A percentile compares a stretch with the other conserved stretches of the same genome.
These are phyloP conservation scores for Pythium volutum DNA, from an alignment of 352 stramenopile genomes.

Conservation along the genomic window DNA sequence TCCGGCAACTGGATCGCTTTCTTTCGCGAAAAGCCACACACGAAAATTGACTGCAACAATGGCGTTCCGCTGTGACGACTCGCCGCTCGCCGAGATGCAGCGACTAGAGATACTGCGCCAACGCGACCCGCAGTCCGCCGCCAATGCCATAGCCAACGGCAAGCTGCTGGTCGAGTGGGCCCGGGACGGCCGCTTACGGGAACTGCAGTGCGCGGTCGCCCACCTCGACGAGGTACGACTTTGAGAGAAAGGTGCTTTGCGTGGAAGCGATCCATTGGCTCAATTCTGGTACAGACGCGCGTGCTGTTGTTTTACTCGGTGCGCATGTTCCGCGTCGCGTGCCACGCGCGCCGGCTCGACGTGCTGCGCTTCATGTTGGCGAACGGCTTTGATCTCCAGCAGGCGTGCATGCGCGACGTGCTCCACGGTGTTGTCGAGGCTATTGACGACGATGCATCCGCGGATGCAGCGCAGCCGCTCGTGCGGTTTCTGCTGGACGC, in stretches of 20 bases:
- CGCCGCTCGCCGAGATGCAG: conserved; percentile 59
- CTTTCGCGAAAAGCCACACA: background rate
- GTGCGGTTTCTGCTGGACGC: conserved; percentile 59
- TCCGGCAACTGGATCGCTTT: background rate
- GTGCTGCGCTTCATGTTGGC: conserved; percentile 60
- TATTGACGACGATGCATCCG: conserved; percentile 24
- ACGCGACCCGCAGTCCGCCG: conserved; percentile 45
- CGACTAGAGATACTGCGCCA: conserved; percentile 43
- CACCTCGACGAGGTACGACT: conserved; percentile 42
- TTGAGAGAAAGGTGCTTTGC: background rate
- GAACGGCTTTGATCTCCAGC: conserved; percentile 62
- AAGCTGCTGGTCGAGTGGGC: conserved; percentile 57
- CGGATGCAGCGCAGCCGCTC: conserved; percentile 47
- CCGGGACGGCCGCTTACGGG: conserved; percentile 40
- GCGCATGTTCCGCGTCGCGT: conserved; percentile 70
- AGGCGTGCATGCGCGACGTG: conserved; percentile 50
- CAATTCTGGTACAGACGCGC: conserved; percentile 26
- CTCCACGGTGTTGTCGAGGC: conserved; percentile 50
- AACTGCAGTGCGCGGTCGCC: conserved; percentile 42
- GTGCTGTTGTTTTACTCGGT: conserved; percentile 61
- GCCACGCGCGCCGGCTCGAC: conserved; percentile 37
- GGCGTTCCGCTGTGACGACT: conserved; percentile 36
- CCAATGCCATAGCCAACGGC: conserved; percentile 59
- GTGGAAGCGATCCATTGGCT: conserved; percentile 26
- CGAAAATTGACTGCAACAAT: conserved; percentile 1